Base-by-base conservation (phyloP, 805 yeast genomes). In the Zygosaccharomyces bailii region DNA sequence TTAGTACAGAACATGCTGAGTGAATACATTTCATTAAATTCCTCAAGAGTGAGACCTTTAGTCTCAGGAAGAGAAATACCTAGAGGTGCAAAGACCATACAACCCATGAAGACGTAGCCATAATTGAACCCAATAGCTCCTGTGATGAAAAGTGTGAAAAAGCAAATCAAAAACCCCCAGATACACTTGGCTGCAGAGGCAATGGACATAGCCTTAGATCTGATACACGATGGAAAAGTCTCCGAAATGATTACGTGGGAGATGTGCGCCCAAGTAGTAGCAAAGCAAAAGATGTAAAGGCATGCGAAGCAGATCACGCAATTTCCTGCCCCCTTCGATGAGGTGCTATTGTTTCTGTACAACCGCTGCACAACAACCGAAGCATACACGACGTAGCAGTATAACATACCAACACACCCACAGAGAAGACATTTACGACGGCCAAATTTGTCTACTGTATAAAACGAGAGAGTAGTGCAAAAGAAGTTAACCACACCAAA, bases 11-110 rank as follows among this genome's bases (percentile, higher is more conserved):
- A n/a, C n/a, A n/a, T n/a, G n/a, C n/a, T n/a, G n/a, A n/a, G n/a
- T n/a, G n/a, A 63, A 56, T 70, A 74, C 72, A 82, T 69, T 59
- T 76, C 81, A 63, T 86, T 89, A 51, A 86, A 86, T 67, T 86
- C 89, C 69, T 86, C 95, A 63, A 87, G 75, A 36, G 86, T 75
- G 57, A 86, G 75, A 47, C 95, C 95, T 70, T 79, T 80, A 43
- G 95, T 87, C 68, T 85, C 91, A 87, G 79, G 54, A 75, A 74
- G 73, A 86, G 80, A 73, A 75, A 79, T 42, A 85, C 85, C 64
- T 83, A 87, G 66, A 83, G 70, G 61, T 82, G 76, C 67, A 51
- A 70, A 76, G 17, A 79, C 66, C 69, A 80, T 68, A 62, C 85
- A 80, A 2, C 85, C 86, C 56, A 78, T 67, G 57, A 73, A 73